Evolutionary conservation across 2,329 filamentous ascomycete species (phyloP), one percentile per base, ranked within the genome.

Genomic region (Raffaelea arxii): DNA sequence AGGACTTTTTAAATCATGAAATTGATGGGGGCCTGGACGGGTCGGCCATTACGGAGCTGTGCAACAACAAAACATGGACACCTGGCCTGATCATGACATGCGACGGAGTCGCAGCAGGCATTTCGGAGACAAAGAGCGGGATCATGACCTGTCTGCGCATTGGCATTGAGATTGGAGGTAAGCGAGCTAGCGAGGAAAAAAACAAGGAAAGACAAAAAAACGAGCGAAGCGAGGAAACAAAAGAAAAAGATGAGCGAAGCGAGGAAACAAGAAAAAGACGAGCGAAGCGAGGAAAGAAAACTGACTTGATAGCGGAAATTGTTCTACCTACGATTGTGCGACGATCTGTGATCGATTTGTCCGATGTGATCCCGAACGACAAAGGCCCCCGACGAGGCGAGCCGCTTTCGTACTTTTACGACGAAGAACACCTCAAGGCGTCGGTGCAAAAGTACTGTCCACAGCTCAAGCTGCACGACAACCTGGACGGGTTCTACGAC

Each of bases 91-190:
- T 72, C 19, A 62, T 72, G 54, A 62, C 63, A 19, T 70, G 71
- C 48, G 64, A 65, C 18, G 59, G 65, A n/a, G 59, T 63, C 6
- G 58, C 64, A 2, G 71, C 68, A 3, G 68, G 66, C 4, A 54
- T 73, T n/a, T 66, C 61, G 6, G 61, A 65, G 44, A 64, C 71
- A 18, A 65, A 68, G 48, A 69, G 69, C 51, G 65, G 63, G n/a
- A 58, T 68, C 30, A 55, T 72, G 44, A 65, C 64, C 48, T 72
- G 70, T 54, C 55, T 73, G 21, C 63, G 68, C 38, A 63, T 68
- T 44, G 68, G 67, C 14, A 70, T 72, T 25, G 67, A 71, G 58
- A 65, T 68, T 37, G 70, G 70, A 46, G 69, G 70, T 62, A 50
- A 54, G 54, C n/a, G n/a, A n/a, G n/a, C n/a, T n/a, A n/a, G n/a